These are phyloP conservation scores for Pseudocercospora vitis DNA, from an alignment of 2,329 filamentous ascomycete species.

Conservation along the genomic window DNA sequence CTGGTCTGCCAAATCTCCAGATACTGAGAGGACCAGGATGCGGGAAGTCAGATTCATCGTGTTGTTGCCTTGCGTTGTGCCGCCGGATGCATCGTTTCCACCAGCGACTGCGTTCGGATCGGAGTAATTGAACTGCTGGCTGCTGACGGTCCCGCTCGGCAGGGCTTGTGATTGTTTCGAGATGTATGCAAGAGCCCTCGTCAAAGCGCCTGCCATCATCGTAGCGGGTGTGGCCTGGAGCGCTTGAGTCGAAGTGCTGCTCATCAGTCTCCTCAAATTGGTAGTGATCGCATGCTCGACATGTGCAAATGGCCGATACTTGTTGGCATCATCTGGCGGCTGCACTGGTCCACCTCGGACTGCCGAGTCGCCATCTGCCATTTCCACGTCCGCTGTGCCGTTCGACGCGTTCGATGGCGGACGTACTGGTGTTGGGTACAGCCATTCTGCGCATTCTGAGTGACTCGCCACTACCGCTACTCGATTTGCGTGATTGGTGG, in stretches of 20 bases:
- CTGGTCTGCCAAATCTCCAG: slow-evolving; percentile 79
- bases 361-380: slow-evolving; percentile 27
- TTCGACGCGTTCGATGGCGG: slow-evolving; percentile 25
- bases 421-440: slow-evolving; percentile 66
- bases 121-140: slow-evolving; percentile 58
- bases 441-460: slow-evolving; percentile 79
- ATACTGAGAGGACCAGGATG: slow-evolving; percentile 87
- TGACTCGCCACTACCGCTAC: slow-evolving; percentile 91
- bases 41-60: slow-evolving; percentile 66
- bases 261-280: slow-evolving; percentile 72
- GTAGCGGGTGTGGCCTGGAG: slow-evolving; percentile 72
- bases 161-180: slow-evolving; percentile 67
- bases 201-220: slow-evolving; percentile 86
- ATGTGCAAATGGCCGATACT: slow-evolving; percentile 87
- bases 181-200: slow-evolving; percentile 84
- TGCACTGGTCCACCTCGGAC: slow-evolving; percentile 30
- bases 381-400: slow-evolving; percentile 32
- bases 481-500: slow-evolving; percentile 89
- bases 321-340: slow-evolving; percentile 64
- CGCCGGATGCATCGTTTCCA: slow-evolving; percentile 54
- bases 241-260: slow-evolving; percentile 63
- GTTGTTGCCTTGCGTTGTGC: slow-evolving; percentile 33
- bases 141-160: slow-evolving; percentile 49
- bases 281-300: slow-evolving; percentile 78
- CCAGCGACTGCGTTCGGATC: slow-evolving; percentile 49